Evolutionary conservation across 306 rosid genomes (phyloP), one percentile per base, ranked within the genome.

Genomic region (Glycine soja): DNA sequence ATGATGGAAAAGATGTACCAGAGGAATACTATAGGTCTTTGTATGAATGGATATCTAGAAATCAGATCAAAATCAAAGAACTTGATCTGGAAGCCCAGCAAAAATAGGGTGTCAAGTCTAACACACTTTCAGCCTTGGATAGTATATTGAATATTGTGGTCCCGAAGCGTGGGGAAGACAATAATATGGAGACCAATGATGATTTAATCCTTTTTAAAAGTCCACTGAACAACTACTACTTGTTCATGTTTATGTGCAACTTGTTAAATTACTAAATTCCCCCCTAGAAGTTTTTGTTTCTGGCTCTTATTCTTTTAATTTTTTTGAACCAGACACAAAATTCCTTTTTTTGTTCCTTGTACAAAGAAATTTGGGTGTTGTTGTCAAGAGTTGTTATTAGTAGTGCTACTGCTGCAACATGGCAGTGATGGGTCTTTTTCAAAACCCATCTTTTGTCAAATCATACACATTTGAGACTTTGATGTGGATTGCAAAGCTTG

Each of bases 31-130:
- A 93, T 90, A 90, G 93, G 87, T 92, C 97, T 12, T 75, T 96
- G 84, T 96, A 78, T 88, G 99, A 96, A 73, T 87, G 99, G 79
- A 92, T 96, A 88, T 89, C 97, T 78, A 92, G 91, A 89, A 93
- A 89, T 88, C 98, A 96, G 87, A 96, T 96, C 82, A 96, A 96
- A 89, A 93, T 96, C 98, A 96, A 96, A 85, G 99, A 90, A 5
- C 88, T 90, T 84, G 93, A 92, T 66, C 80, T 96, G 85, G 96
- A 94, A 84, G 85, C 88, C 72, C 99, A 95, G 82, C 97, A 92
- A 84, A 90, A 80, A 64, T 98, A 96, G 85, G 87, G 95, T 36
- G 85, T 90, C 62, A 93, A 92, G 85, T 83, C 98, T 71, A 96
- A 93, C 84, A 91, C 88, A 71, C 87, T 93, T 69, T 89, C 90